Evolutionary conservation across 768 basidiomycete species (phyloP).

Genomic region (Hygrophorus pudorinus): DNA sequence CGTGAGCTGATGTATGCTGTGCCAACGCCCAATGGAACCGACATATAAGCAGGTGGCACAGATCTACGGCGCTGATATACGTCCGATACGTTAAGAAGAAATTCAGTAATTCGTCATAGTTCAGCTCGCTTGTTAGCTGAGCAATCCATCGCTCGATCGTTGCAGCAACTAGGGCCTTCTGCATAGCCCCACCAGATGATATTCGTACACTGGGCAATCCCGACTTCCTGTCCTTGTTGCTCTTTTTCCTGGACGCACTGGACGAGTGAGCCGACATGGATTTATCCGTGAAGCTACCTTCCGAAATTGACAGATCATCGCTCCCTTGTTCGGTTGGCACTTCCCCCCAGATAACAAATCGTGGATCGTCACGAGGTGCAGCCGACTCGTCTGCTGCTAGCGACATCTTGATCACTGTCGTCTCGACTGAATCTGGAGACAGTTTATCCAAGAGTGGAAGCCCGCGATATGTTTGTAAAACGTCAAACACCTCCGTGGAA

Average conservation of each 20-base stretch:
- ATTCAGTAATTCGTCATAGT: constrained; percentile 79
- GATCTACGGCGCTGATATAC: constrained; percentile 69
- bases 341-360: constrained; percentile 88
- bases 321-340: constrained; percentile 23
- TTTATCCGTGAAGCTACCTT: constrained; percentile 26
- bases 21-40: constrained; percentile 86
- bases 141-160: constrained; percentile 93
- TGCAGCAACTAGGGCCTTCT: constrained; percentile 68
- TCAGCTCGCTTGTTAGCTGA: constrained; percentile 77
- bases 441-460: constrained; percentile 65
- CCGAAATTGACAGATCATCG: constrained; percentile 31
- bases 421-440: constrained; percentile 41
- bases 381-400: constrained; percentile 55
- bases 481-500: constrained; percentile 69
- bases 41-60: constrained; percentile 73
- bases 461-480: constrained; percentile 71
- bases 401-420: constrained; percentile 66
- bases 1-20: constrained; percentile 36
- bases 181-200: constrained; percentile 18
- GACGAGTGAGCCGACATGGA: constrained; percentile 29
- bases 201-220: constrained; percentile 19
- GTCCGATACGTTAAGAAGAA: constrained; percentile 91
- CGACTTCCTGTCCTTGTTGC: constrained; percentile 20
- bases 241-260: constrained; percentile 20
- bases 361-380: constrained; percentile 76